These are phyloP conservation scores for Neurospora cerealis DNA, from an alignment of 495 filamentous ascomycete species.

Conservation along the genomic window DNA sequence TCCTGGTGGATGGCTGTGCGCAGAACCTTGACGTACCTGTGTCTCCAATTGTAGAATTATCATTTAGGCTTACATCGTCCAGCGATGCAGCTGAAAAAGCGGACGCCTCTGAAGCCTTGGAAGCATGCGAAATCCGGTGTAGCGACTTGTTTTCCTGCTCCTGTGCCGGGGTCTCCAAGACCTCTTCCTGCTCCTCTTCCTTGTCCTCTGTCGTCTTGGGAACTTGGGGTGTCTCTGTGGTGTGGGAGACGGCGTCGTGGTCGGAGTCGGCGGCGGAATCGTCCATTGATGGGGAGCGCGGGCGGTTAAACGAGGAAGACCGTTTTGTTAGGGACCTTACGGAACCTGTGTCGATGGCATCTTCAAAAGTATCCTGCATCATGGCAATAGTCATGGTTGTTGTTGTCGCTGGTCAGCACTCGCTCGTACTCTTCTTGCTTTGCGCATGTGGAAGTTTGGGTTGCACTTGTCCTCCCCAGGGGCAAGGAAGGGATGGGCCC, in stretches of 20 bases:
- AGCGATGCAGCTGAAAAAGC: constrained; percentile 28
- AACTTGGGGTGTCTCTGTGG: constrained; percentile 13
- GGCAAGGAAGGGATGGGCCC: background rate
- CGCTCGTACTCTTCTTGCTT: background rate
- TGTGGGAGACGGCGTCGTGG: constrained; percentile 16
- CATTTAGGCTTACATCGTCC: constrained; percentile 61
- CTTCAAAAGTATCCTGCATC: constrained; percentile 64
- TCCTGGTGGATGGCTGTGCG: background rate
- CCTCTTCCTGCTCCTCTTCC: background rate
- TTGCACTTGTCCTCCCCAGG: background rate
- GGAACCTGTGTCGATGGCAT: constrained; percentile 53
- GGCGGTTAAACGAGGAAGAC: constrained; percentile 33
- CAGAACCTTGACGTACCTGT: constrained; percentile 12
- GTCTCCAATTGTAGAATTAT: constrained; percentile 27
- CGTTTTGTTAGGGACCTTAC: constrained; percentile 39
- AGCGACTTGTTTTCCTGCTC: constrained; percentile 32
- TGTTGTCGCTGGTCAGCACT: constrained; percentile 6
- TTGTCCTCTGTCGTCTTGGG: constrained; percentile 6
- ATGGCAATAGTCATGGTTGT: background rate
- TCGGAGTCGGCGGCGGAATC: constrained; percentile 20
- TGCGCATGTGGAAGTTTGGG: background rate
- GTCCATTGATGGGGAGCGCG: constrained; percentile 7
- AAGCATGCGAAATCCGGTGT: constrained; percentile 52
- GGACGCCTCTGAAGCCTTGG: background rate
- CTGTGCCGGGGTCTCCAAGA: constrained; percentile 1